Evolutionary conservation across 2,329 filamentous ascomycete species (phyloP).

Genomic region (Rhinocladiella similis): DNA sequence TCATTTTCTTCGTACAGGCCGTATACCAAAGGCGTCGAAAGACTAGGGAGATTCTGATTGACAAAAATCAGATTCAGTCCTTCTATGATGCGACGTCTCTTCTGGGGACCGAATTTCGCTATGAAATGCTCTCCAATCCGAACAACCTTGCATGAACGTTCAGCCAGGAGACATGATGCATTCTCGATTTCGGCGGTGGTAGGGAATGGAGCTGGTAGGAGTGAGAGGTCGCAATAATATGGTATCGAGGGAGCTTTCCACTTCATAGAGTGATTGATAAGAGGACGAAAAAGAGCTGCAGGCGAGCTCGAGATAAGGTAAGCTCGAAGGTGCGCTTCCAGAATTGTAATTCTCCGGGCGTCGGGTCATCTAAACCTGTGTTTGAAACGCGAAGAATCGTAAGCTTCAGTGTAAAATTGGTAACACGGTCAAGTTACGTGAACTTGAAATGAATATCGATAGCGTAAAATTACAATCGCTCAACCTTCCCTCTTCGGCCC

Average conservation of each 20-base stretch:
- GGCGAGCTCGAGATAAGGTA: too few species aligned
- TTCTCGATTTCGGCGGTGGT: conserved; percentile 30
- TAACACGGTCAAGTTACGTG: too few species aligned
- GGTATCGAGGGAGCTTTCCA: conserved; percentile 2
- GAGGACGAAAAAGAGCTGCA: too few species aligned
- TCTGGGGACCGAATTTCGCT: conserved; percentile 31
- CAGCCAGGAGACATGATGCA: conserved; percentile 14
- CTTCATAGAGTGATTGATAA: too few species aligned
- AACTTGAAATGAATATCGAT: too few species aligned
- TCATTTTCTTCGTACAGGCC: conserved; percentile 31
- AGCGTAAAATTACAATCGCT: too few species aligned
- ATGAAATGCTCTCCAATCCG: conserved; percentile 27
- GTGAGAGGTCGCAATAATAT: not conserved
- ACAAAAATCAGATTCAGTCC: conserved; percentile 37
- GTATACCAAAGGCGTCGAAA: conserved; percentile 34
- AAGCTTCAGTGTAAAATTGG: too few species aligned
- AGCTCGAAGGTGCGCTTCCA: too few species aligned
- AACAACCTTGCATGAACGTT: conserved; percentile 27
- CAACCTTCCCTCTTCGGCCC: too few species aligned
- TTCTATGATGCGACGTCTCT: conserved; percentile 30
- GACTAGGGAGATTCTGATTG: conserved; percentile 27
- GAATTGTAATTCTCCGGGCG: too few species aligned
- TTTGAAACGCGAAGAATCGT: too few species aligned
- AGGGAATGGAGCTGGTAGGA: conserved; percentile 21
- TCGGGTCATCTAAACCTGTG: too few species aligned